These are phyloP conservation scores for Candida oleophila DNA, from an alignment of 805 yeast genomes.

Conservation along the genomic window DNA sequence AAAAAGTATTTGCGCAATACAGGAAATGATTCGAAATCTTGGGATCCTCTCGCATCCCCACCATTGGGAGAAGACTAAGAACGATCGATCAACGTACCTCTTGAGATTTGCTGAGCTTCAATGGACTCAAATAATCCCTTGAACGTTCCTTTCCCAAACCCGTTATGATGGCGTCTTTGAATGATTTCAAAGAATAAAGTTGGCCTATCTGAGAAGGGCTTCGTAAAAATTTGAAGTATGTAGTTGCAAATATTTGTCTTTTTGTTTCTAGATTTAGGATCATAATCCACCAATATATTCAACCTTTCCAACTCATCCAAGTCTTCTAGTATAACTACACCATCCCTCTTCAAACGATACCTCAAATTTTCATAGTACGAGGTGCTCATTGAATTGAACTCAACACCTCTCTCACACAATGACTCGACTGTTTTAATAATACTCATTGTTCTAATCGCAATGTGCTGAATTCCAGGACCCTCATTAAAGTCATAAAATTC, in stretches of 20 bases:
- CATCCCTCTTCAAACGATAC: slow-evolving; percentile 43
- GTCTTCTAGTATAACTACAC: slow-evolving; percentile 50
- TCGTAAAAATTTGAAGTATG: slow-evolving; percentile 75
- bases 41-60: slow-evolving; percentile 2
- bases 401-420: slow-evolving; percentile 62
- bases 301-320: slow-evolving; percentile 48
- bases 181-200: slow-evolving; percentile 80
- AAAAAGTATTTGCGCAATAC: slow-evolving; percentile 22
- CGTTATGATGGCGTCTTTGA: slow-evolving; percentile 75
- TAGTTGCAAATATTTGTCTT: slow-evolving; percentile 50
- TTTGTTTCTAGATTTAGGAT: slow-evolving; percentile 42
- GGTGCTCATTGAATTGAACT: slow-evolving; percentile 61
- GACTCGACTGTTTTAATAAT: slow-evolving; percentile 55
- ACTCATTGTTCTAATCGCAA: slow-evolving; percentile 65
- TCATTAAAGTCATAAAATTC: slow-evolving; percentile 73
- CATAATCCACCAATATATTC: slow-evolving; percentile 74
- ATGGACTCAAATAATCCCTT: slow-evolving; percentile 77
- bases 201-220: slow-evolving; percentile 75
- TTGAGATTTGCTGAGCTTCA: slow-evolving; percentile 67
- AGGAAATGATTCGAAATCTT: slow-evolving; percentile 22
- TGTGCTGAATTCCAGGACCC: slow-evolving; percentile 85
- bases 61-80: background rate
- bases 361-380: slow-evolving; percentile 55
- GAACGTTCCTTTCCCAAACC: slow-evolving; percentile 89
- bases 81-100: slow-evolving; percentile 56